Evolutionary conservation across 2,329 filamentous ascomycete genomes (phyloP).

Genomic region (Colletotrichum eleusines): DNA sequence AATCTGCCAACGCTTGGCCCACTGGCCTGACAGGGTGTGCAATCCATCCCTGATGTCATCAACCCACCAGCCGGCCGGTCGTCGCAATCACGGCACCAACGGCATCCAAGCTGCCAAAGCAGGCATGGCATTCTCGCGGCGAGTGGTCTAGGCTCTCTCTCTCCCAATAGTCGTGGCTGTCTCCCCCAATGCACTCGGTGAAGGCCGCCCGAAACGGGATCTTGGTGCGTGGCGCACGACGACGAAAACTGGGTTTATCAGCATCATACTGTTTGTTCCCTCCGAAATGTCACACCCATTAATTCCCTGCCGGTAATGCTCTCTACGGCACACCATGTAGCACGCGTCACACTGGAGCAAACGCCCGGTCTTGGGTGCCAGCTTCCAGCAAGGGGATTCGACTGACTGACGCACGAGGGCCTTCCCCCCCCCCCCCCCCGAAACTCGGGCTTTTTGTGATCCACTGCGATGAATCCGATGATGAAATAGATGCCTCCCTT

Average conservation of each 20-base stretch:
- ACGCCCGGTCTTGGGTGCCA: conserved; percentile 33
- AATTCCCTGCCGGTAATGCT: no score
- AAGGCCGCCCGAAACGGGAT: conserved; percentile 7
- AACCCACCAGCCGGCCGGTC: conserved; percentile 36
- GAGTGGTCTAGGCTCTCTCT: conserved; percentile 30
- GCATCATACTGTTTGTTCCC: background rate
- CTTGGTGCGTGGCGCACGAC: conserved; percentile 8
- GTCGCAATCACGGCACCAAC: conserved; percentile 39
- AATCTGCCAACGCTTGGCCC: conserved; percentile 36
- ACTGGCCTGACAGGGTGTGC: conserved; percentile 22
- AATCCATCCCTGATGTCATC: conserved; percentile 38
- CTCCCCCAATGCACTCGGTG: conserved; percentile 11
- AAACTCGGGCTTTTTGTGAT: conserved; percentile 27
- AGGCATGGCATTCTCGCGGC: conserved; percentile 29
- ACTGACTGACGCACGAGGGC: conserved; percentile 12
- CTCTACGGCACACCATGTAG: no score
- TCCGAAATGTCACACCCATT: background rate
- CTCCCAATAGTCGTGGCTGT: background rate
- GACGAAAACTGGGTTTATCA: conserved; percentile 27
- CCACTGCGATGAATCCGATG: conserved; percentile 37
- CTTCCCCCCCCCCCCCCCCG: no score
- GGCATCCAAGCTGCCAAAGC: conserved; percentile 29
- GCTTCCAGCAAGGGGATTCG: background rate
- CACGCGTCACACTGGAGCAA: conserved; percentile 39
- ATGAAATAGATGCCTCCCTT: conserved; percentile 23